Base-by-base conservation (phyloP, 805 yeast species). In the Barnettozyma salicaria region DNA sequence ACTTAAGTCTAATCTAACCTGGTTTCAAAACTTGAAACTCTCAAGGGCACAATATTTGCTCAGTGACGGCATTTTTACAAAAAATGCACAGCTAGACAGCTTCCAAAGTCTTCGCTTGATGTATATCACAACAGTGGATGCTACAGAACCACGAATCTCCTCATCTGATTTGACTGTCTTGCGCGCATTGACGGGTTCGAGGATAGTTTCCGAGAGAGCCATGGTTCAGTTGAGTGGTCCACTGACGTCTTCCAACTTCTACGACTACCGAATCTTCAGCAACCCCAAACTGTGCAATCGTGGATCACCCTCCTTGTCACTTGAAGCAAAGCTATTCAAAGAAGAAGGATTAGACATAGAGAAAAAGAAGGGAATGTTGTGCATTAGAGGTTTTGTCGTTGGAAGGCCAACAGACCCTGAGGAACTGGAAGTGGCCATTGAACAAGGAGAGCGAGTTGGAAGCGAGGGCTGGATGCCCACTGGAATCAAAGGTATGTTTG, bases 331-430 rank as follows among this genome's bases (percentile, higher is more conserved):
- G 53, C 45, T 80, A 9, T 63, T 64, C 19, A 55, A 61, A 36
- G 54, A 58, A 3, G 26, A 25, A 1, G 62, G 52, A 4, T 38
- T 59, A 4, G 52, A 55, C 27, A 56, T 67, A 14, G 60, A 52
- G 3, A 61, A 63, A 19, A 60, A 62, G 24, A 61, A 61, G 27
- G 87, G 88, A 7, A 65, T 65, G 48, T 48, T 81, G 5, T 63
- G 68, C 43, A 61, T 74, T 2, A 63, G 90, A 39, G 92, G 90
- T 0, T 82, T 79, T 54, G 75, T 70, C 26, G 67, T 82, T 17
- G 87, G 88, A 0, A 77, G 68, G 45, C 68, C 69, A 2, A 47
- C 56, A 5, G 65, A 59, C 23, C 36, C 49, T 2, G 39, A 47
- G 5, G 56, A 60, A 9, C 40, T 63, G 29, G 47, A 53, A 14